A percentile compares a stretch with the other conserved stretches of the same genome.
These are phyloP conservation scores for Tetrahymena malaccensis DNA, from an alignment of 73 alveolate species.

Conservation along the genomic window DNA sequence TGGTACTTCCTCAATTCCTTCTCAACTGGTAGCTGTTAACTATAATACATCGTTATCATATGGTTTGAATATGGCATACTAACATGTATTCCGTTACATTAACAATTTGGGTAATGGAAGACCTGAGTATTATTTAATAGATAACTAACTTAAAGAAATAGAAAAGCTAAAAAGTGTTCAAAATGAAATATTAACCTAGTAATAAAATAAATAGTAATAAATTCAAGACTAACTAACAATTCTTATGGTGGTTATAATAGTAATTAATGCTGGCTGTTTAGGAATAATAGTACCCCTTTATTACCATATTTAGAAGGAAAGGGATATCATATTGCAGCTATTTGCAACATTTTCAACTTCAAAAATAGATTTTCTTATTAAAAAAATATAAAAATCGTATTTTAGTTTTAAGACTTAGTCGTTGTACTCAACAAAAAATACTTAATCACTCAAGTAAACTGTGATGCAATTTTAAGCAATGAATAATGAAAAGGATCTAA, in stretches of 20 bases:
- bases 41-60: background rate
- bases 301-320: background rate
- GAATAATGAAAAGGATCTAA: background rate
- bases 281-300: background rate
- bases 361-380: background rate
- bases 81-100: background rate
- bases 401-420: background rate
- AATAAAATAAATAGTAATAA: background rate
- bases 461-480: background rate
- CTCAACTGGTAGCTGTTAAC: background rate
- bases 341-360: background rate
- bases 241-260: background rate
- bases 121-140: background rate
- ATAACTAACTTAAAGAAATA: background rate
- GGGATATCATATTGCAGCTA: background rate
- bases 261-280: background rate
- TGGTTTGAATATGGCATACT: background rate
- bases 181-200: background rate
- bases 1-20: background rate
- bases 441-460: background rate
- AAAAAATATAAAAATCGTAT: background rate
- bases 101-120: background rate
- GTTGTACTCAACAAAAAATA: background rate
- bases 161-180: background rate
- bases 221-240: background rate